Base-by-base conservation (phyloP, 306 rosid species). In the Boehmeria nivea region DNA sequence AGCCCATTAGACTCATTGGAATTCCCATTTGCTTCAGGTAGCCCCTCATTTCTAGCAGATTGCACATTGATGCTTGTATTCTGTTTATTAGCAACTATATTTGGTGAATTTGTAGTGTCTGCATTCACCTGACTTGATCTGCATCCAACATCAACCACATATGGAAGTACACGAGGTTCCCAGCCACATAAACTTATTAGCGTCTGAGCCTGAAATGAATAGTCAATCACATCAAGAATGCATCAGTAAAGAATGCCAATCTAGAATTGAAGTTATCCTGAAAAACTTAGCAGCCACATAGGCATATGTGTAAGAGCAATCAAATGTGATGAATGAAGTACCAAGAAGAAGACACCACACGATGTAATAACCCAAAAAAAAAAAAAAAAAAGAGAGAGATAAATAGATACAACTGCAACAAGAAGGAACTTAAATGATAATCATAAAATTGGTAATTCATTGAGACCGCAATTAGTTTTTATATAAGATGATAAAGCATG, bases 141-240 rank as follows among this genome's bases (percentile, higher is more conserved):
- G 43, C 73, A 61, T 77, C 72, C 76, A 72, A 80, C 74, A 46
- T 81, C 80, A 53, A 91, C 84, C 39, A 72, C 51, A 56, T 91
- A 91, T 31, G 96, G 89, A 50, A 87, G 80, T 68, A 67, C 58
- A 57, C 95, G 96, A 44, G 81, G 89, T 52, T 79, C 88, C 98
- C 98, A 91, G 62, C 98, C 96, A 12, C 83, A 91, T 59, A 91
- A 75, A 77, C 87, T 78, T 61, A 84, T 76, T 57, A 91, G 73
- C 73, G 76, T 84, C 70, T 75, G 94, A 68, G 93, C 91, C 98
- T 91, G 84, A 63, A 57, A 43, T 27, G 6, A 45, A 33, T 27
- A 58, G 45, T 15, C 13, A 24, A 15, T 43, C 43, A 60, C 70
- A 72, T 18, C 26, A 58, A 54, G n/a, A 45, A 19, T 39, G 36